Base-by-base conservation (phyloP, 2,329 filamentous ascomycete genomes). In the Sarocladiaceae sp. region DNA sequence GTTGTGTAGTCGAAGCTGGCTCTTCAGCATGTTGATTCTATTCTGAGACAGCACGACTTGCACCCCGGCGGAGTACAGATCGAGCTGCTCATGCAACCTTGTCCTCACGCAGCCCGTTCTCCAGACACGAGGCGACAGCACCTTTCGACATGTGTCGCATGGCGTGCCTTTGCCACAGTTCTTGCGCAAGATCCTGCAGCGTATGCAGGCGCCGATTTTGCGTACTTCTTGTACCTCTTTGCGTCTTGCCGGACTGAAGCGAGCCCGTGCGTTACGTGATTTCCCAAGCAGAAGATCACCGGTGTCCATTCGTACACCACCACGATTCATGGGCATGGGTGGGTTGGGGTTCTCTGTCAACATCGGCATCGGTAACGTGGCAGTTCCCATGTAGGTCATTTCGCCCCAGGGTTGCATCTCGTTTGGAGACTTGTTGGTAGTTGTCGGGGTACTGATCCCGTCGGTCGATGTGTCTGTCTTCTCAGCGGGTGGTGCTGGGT, bases 201-300 rank as follows among this genome's bases (percentile, higher is more conserved):
- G 68, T 43, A 83, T 81, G 52, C 80, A 84, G 11, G 80, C 80
- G 5, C 80, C 80, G 27, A 80, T 72, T 52, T 80, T 79, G 19
- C 80, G 74, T 18, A 83, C 76, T 49, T 79, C 76, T 51, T 82
- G 78, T 2, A 84, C 80, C 54, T 83, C 76, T 55, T 77, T 80
- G 18, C 80, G 69, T n/a, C 80, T 69, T 1, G 64, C 65, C 4
- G 75, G 67, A 16, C 72, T 75, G 51, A 83, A 83, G 7, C 74
- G 68, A 3, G 76, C 74, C 9, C 79, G 72, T 6, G 72, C 70
- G 52, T 81, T 71, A 13, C 72, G 71, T 2, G 70, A 65, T 44
- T 68, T 69, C 10, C 73, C 72, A 35, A 76, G 70, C 2, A 68
- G 58, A 3, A 59, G 55, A 40, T 68, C 65, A 21, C 61, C 62